Evolutionary conservation across 2,329 filamentous ascomycete species (phyloP), one percentile per base, ranked within the genome.

Genomic region (Chaetomiaceae sp.): DNA sequence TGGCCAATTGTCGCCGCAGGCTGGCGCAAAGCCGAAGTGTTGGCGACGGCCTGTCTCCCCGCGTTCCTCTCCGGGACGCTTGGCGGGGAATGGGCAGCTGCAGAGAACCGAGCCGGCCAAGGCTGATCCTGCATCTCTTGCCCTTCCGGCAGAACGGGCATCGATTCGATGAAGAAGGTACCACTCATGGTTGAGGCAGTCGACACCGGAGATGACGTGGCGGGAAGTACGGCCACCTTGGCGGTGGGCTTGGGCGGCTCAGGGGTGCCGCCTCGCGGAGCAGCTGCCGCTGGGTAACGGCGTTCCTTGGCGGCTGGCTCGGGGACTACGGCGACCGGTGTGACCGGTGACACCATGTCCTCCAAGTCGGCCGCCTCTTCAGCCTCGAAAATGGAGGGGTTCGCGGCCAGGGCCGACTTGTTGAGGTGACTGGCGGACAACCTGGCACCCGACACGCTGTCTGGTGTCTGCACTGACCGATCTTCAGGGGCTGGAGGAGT

Each of bases 401-500:
- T 61, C 18, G 58, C 48, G 33, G 49, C 42, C 10, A 49, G 27
- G 5, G 40, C 53, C 4, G 53, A 51, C 51, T 51, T 59, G 38
- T 26, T 58, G 57, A 19, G 37, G 48, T 53, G 34, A 24, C 48
- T 30, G 48, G 39, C 52, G 12, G 45, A 24, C 14, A 46, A 29
- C 27, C 52, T 50, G 26, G 47, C 43, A 29, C 42, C 46, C 17
- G 51, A 47, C 22, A 35, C 38, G 41, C 51, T 50, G 18, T 56
- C 54, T 2, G 49, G 38, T 20, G 44, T 39, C 19, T 44, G 48
- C 29, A 43, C 53, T 11, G 44, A 27, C 24, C 60, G 59, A 40
- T 71, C 65, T 37, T 75, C 73, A 3, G 66, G 62, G 18, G 68
- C 66, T 0, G 66, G 64, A 14, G 69, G 65, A 1, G 68, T 67